Base-by-base conservation (phyloP, 2,329 filamentous ascomycete species). In the Cercospora beticola region DNA sequence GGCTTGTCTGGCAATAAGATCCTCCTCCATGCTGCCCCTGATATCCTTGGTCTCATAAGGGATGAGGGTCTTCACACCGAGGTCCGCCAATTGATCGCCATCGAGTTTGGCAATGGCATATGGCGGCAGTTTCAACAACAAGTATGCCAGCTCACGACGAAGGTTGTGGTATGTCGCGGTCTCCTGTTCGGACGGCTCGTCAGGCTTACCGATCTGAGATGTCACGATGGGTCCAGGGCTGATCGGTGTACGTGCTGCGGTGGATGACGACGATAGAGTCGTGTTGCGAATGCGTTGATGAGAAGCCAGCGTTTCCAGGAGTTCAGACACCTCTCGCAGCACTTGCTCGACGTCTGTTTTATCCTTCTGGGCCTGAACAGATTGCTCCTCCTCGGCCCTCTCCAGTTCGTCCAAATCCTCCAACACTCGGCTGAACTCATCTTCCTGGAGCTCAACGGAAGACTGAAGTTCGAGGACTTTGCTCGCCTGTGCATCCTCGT, bases 21-120 rank as follows among this genome's bases (percentile, higher is more conserved):
- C 93, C 74, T 94, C 92, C 74, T 96, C 93, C 87, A 96, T 89
- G 4, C 90, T 88, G 4, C 93, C 93, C 71, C 86, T 87, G 78
- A 92, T 92, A 75, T 93, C 88, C 62, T 90, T 88, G 6, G 86
- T 88, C 69, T 91, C 88, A 58, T 96, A 83, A 68, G 92, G 82
- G 21, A 97, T 86, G 77, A 89, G 92, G 57, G 89, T 92, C 81
- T 90, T 94, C 76, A 97, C 90, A 70, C 92, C 90, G 59, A 97
- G 83, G 67, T 93, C 91, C 31, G 90, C 90, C n/a, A 97, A 82
- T 78, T 93, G 91, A 77, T 96, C 91, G 9, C 93, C 93, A 74
- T 96, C 90, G 70, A 97, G 83, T 75, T 95, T 94, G 5, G 93
- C 90, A 26, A 97, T 91, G 1, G 91, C 92, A 76, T 93, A 95